These are phyloP conservation scores for Ustilaginoidea virens DNA, from an alignment of 2,329 filamentous ascomycete genomes.

Conservation along the genomic window DNA sequence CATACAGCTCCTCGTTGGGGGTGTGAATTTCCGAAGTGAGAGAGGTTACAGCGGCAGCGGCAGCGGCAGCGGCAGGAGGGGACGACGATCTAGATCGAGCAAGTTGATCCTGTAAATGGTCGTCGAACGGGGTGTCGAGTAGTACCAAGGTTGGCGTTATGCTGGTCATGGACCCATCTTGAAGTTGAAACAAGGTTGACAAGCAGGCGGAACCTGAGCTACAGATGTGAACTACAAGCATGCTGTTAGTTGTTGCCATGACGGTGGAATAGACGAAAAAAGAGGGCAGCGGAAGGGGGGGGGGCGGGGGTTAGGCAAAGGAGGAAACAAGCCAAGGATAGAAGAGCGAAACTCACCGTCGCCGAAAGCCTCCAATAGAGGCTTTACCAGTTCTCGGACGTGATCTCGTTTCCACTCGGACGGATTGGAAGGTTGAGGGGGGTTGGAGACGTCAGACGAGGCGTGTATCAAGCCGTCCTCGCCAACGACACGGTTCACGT, in stretches of 20 bases:
- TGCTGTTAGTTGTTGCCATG: slow-evolving; percentile 11
- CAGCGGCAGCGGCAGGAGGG: slow-evolving; percentile 26
- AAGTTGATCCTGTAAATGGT: slow-evolving; percentile 22
- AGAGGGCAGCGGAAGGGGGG: slow-evolving; percentile 1
- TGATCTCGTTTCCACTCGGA: slow-evolving; percentile 21
- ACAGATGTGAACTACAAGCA: slow-evolving; percentile 34
- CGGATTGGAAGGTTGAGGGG: slow-evolving; percentile 1
- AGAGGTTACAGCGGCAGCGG: slow-evolving; percentile 22
- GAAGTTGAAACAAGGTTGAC: slow-evolving; percentile 34
- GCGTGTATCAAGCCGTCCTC: slow-evolving; percentile 27
- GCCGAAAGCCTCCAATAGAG: slow-evolving; percentile 38
- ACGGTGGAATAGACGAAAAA: not conserved
- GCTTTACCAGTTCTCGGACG: slow-evolving; percentile 29
- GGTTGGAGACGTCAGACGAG: slow-evolving; percentile 7
- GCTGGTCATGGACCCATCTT: slow-evolving; percentile 34
- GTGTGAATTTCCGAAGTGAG: slow-evolving; percentile 24
- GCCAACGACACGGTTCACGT: slow-evolving; percentile 38
- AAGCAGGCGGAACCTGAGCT: slow-evolving; percentile 37
- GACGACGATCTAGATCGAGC: slow-evolving; percentile 25
- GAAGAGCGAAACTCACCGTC: slow-evolving; percentile 24
- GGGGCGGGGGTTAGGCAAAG: too few relatives aligned
- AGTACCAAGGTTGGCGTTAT: slow-evolving; percentile 41
- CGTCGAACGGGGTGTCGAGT: slow-evolving; percentile 39
- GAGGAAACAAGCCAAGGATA: too few relatives aligned
- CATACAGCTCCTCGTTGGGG: slow-evolving; percentile 36